Conservation (phyloP, 257 asterid species). For the Solanum chiquidenum region DNA sequence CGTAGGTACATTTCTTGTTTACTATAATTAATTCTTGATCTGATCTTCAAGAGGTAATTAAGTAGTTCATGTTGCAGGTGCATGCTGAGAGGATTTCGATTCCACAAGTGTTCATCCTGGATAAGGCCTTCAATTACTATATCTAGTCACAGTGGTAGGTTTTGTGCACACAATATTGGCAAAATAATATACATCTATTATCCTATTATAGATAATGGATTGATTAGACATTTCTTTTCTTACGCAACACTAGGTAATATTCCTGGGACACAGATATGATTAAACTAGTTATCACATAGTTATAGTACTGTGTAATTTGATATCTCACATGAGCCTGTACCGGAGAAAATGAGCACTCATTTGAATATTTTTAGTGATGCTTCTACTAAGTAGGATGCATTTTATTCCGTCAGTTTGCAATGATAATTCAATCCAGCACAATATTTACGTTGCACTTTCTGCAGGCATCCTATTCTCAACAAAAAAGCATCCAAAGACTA, state of each 20-base stretch:
- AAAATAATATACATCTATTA: not conserved
- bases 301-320: not conserved
- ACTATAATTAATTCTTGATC: constrained; percentile 15
- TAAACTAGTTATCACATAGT: not conserved
- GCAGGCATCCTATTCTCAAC: constrained; percentile 83
- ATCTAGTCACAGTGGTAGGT: constrained; percentile 75
- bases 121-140: constrained; percentile 92
- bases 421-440: constrained; percentile 9
- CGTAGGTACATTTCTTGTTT: constrained; percentile 82
- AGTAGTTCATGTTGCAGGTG: constrained; percentile 43
- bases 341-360: not conserved
- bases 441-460: constrained; percentile 2
- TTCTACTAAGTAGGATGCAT: not conserved
- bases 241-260: not conserved
- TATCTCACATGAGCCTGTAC: not conserved
- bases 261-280: not conserved
- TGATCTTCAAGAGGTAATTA: constrained; percentile 14
- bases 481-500: constrained; percentile 81
- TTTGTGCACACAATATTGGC: not conserved
- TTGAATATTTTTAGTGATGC: not conserved
- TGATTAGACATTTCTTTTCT: not conserved
- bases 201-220: not conserved
- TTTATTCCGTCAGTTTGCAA: not conserved
- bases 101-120: constrained; percentile 90
- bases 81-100: constrained; percentile 95